A percentile compares a stretch with the other conserved stretches of the same genome.
Conservation (phyloP, 257 asterid genomes). For the Primulina huaijiensis region DNA sequence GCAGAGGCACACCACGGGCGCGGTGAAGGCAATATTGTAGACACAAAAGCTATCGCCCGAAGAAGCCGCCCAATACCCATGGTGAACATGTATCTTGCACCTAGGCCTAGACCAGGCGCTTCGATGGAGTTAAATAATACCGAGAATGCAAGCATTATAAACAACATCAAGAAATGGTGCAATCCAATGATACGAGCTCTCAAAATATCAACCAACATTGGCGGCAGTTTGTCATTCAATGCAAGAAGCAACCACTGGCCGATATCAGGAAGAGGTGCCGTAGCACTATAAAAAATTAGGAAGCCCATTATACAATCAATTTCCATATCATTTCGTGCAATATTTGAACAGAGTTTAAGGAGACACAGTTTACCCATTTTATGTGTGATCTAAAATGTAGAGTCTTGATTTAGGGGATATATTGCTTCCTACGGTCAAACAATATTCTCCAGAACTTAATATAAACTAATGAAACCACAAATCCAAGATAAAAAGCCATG, state of each 20-base stretch:
- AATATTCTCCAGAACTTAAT: neutral
- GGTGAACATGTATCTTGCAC: constrained; percentile 91
- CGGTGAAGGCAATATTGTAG: constrained; percentile 93
- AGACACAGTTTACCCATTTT: constrained; percentile 3
- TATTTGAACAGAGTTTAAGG: neutral
- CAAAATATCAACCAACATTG: constrained; percentile 49
- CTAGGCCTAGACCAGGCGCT: constrained; percentile 97
- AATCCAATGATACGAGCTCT: constrained; percentile 88
- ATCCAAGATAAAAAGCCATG: neutral
- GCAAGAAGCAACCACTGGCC: constrained; percentile 96
- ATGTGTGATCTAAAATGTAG: neutral
- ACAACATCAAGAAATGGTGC: constrained; percentile 95
- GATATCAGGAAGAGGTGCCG: constrained; percentile 90
- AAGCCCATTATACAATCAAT: constrained; percentile 28
- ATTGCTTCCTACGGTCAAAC: neutral
- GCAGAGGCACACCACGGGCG: constrained; percentile 97
- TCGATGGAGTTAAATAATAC: constrained; percentile 78
- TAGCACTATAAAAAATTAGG: constrained; percentile 45
- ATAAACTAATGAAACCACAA: constrained; percentile 19
- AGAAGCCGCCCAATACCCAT: constrained; percentile 96
- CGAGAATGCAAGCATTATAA: constrained; percentile 90
- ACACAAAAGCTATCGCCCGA: constrained; percentile 74
- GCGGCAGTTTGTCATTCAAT: constrained; percentile 76
- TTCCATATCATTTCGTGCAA: constrained; percentile 2
- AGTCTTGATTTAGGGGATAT: neutral